phyloP scores from a whole-genome alignment of 2,329 filamentous ascomycete species.

The Coniochaeta pulveracea region DNA sequence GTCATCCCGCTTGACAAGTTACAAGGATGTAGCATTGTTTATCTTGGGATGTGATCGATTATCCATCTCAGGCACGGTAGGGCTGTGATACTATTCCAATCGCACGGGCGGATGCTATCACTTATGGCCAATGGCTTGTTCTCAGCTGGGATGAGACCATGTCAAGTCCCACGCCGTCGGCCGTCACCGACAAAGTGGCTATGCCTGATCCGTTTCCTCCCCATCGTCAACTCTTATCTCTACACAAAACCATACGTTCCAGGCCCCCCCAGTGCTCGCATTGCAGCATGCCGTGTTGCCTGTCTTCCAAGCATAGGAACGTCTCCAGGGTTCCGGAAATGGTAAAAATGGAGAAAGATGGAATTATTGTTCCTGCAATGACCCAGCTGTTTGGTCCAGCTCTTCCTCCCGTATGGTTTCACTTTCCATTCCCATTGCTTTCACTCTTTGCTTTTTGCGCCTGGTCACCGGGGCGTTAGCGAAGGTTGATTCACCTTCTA shows the following conservation, averaged over 20 bases:
- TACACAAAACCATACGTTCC: neutral
- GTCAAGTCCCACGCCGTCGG: too few species aligned
- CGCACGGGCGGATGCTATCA: too few species aligned
- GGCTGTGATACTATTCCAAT: too few species aligned
- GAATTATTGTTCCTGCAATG: neutral
- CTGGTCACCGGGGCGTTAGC: neutral
- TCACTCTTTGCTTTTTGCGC: neutral
- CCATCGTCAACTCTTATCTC: constrained; percentile 1
- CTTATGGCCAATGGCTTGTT: too few species aligned
- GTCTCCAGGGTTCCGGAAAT: neutral
- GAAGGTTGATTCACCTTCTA: neutral
- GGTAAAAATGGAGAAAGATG: neutral
- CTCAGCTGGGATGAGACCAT: too few species aligned
- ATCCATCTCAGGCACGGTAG: too few species aligned
- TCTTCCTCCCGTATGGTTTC: neutral
- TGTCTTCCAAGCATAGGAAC: too few species aligned
- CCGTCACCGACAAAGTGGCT: neutral
- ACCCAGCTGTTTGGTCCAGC: neutral
- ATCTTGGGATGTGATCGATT: too few species aligned
- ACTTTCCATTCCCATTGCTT: neutral
- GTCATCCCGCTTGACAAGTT: too few species aligned
- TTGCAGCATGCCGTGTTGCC: neutral
- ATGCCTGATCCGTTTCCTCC: too few species aligned
- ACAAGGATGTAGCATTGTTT: too few species aligned
- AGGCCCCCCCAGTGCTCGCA: neutral